Conservation (phyloP, 495 filamentous ascomycete genomes). For the Penicillium ucsense region DNA sequence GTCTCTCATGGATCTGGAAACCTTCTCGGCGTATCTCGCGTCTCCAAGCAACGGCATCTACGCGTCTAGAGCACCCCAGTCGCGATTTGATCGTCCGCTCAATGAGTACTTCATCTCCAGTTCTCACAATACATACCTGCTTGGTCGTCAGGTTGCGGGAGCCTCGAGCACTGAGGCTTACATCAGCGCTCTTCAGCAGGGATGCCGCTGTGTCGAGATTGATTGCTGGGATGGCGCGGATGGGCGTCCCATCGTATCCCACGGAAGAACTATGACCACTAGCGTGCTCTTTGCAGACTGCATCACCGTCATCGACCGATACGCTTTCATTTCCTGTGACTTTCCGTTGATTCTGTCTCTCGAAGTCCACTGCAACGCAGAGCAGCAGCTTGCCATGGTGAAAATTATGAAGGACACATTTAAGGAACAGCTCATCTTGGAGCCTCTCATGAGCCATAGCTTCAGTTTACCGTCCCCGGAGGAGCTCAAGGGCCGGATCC, state of each 20-base stretch:
- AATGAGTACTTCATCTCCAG: slow-evolving; percentile 98
- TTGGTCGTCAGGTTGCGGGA: slow-evolving; percentile 81
- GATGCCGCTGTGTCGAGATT: slow-evolving; percentile 91
- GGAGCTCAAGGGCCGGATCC: slow-evolving; percentile 68
- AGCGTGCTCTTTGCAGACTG: slow-evolving; percentile 81
- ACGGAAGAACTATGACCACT: slow-evolving; percentile 82
- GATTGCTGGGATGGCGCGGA: slow-evolving; percentile 95
- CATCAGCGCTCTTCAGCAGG: slow-evolving; percentile 76
- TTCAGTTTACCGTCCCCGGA: slow-evolving; percentile 72
- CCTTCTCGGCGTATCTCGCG: slow-evolving; percentile 65
- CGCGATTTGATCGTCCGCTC: slow-evolving; percentile 67
- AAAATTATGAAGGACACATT: slow-evolving; percentile 80
- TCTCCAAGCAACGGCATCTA: slow-evolving; percentile 60
- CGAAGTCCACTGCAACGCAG: slow-evolving; percentile 81
- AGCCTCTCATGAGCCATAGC: slow-evolving; percentile 58
- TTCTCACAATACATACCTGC: slow-evolving; percentile 95
- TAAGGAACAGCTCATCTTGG: slow-evolving; percentile 62
- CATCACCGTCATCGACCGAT: slow-evolving; percentile 84
- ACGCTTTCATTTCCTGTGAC: slow-evolving; percentile 71
- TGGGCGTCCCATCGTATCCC: slow-evolving; percentile 76
- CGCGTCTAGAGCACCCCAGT: slow-evolving; percentile 44
- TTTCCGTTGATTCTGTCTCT: slow-evolving; percentile 91
- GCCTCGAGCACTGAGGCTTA: slow-evolving; percentile 90
- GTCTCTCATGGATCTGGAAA: slow-evolving; percentile 59
- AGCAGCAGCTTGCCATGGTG: slow-evolving; percentile 82